Evolutionary conservation across 228 moss, liverwort and hornwort species (phyloP).

Genomic region (Sphagnum fallax): DNA sequence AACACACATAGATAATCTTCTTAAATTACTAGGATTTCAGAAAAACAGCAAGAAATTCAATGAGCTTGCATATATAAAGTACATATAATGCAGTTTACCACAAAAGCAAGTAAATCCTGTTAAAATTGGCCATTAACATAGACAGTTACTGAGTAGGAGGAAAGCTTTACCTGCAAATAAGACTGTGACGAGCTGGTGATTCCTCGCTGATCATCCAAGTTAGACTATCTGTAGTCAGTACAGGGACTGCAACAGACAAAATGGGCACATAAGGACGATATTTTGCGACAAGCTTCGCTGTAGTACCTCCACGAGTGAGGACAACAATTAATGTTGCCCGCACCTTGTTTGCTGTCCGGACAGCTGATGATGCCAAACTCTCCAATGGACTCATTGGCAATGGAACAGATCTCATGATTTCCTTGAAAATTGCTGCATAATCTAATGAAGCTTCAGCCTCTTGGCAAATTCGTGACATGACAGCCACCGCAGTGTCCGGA

Average conservation of each 20-base stretch:
- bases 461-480: constrained; percentile 93
- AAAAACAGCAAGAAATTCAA: too few relatives aligned
- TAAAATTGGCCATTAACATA: too few relatives aligned
- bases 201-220: constrained; percentile 90
- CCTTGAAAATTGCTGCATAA: constrained; percentile 77
- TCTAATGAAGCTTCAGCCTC: constrained; percentile 92
- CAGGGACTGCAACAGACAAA: constrained; percentile 83
- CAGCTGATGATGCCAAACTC: constrained; percentile 87
- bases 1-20: too few relatives aligned
- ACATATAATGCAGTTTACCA: too few relatives aligned
- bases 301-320: constrained; percentile 84
- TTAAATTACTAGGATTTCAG: too few relatives aligned
- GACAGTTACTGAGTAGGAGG: too few relatives aligned
- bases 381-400: constrained; percentile 92
- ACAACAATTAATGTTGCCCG: constrained; percentile 76
- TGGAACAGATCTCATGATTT: constrained; percentile 70
- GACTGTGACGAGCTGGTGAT: constrained; percentile 84
- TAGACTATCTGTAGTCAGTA: constrained; percentile 84
- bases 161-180: constrained; percentile 34
- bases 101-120: too few relatives aligned
- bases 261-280: constrained; percentile 86
- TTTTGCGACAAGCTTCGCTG: constrained; percentile 93
- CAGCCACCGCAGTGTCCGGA: constrained; percentile 55
- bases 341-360: constrained; percentile 85
- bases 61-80: too few relatives aligned